Conservation (phyloP, 148 eudicot genomes). For the Dianthus caryophyllus region DNA sequence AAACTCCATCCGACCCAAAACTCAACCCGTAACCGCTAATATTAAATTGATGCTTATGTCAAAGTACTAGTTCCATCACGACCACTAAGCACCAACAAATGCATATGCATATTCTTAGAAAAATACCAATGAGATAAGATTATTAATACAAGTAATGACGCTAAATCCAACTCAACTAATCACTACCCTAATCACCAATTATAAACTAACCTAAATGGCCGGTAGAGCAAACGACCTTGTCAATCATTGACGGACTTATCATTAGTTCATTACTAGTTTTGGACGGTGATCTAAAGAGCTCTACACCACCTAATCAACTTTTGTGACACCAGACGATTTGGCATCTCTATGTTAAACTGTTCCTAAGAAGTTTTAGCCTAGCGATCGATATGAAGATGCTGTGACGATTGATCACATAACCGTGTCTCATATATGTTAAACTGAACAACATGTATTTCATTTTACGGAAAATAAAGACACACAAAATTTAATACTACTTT, state of each 20-base stretch:
- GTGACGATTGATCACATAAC: too few species aligned
- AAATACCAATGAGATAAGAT: slow-evolving; percentile 5
- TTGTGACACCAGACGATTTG: slow-evolving; percentile 32
- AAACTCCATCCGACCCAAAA: too few species aligned
- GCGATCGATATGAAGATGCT: too few species aligned
- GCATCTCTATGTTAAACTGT: slow-evolving; percentile 30
- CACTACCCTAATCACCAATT: slow-evolving; percentile 22
- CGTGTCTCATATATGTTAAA: too few species aligned
- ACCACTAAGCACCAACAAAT: not conserved
- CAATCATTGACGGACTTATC: slow-evolving; percentile 23
- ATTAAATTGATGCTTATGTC: not conserved
- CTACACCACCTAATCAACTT: slow-evolving; percentile 20
- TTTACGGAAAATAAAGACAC: too few species aligned
- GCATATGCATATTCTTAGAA: not conserved
- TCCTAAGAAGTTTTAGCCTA: too few species aligned
- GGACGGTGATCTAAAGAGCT: slow-evolving; percentile 25
- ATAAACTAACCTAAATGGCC: slow-evolving; percentile 19
- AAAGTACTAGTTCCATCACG: not conserved
- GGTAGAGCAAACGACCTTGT: slow-evolving; percentile 18
- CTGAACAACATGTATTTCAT: too few species aligned
- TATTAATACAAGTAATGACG: slow-evolving; percentile 11
- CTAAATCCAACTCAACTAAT: slow-evolving; percentile 29
- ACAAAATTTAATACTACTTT: too few species aligned
- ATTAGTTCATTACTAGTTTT: slow-evolving; percentile 21
- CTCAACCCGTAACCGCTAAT: too few species aligned